These are phyloP conservation scores for Simmondsia chinensis DNA, from an alignment of 148 eudicot species.

Conservation along the genomic window DNA sequence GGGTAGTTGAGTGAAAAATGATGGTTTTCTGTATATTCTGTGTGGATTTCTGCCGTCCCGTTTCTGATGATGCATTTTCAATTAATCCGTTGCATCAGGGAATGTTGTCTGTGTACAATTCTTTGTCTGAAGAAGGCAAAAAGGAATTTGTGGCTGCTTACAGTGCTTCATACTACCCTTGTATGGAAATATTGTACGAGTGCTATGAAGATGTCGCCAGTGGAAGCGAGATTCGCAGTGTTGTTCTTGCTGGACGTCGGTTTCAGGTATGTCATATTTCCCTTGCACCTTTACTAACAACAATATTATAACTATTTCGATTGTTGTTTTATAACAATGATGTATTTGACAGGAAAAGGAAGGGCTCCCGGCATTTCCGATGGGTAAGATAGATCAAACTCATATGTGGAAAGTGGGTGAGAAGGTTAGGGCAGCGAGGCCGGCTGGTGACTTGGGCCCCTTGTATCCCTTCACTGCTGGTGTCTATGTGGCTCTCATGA, in stretches of 20 bases:
- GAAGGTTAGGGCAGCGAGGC: slow-evolving; percentile 62
- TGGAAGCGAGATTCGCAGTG: slow-evolving; percentile 93
- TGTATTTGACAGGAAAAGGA: slow-evolving; percentile 99
- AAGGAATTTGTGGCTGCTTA: slow-evolving; percentile 83
- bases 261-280: slow-evolving; percentile 50
- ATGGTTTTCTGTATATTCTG: too few species aligned
- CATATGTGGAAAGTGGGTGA: slow-evolving; percentile 99
- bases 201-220: slow-evolving; percentile 98
- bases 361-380: slow-evolving; percentile 95
- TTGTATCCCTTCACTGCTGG: slow-evolving; percentile 94
- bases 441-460: slow-evolving; percentile 90
- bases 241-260: slow-evolving; percentile 99
- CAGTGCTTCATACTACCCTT: slow-evolving; percentile 91
- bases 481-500: slow-evolving; percentile 90
- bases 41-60: too few species aligned
- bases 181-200: slow-evolving; percentile 93
- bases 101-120: slow-evolving; percentile 76
- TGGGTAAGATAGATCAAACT: slow-evolving; percentile 98
- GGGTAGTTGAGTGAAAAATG: too few species aligned
- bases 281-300: neutral
- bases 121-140: slow-evolving; percentile 74
- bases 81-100: slow-evolving; percentile 61
- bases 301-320: too few species aligned
- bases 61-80: neutral
- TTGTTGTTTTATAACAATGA: too few species aligned